These are phyloP conservation scores for Chrysoporthe austroafricana DNA, from an alignment of 2,329 filamentous ascomycete genomes.

Conservation along the genomic window DNA sequence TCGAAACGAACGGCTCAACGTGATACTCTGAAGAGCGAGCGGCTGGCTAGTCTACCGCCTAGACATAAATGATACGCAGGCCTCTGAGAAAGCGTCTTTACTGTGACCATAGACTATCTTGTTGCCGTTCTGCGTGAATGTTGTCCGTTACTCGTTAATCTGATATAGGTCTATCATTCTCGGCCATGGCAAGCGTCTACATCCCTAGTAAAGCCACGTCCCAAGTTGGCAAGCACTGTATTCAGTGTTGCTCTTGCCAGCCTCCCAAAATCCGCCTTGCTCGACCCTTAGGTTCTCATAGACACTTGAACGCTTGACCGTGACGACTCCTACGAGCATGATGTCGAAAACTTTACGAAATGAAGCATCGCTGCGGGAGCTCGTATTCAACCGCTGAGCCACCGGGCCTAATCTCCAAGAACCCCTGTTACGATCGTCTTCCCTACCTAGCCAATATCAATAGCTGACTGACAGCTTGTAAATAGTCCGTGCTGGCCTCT, in stretches of 20 bases:
- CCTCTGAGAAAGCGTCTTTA: background rate
- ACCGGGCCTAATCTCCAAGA: too few relatives aligned
- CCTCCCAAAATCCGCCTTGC: background rate
- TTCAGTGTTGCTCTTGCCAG: background rate
- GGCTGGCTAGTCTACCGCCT: background rate
- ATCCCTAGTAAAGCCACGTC: background rate
- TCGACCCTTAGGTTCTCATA: background rate
- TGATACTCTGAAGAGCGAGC: background rate
- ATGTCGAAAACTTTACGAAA: background rate
- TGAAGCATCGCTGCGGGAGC: background rate
- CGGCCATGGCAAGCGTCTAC: background rate
- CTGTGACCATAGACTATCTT: background rate
- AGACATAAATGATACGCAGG: background rate
- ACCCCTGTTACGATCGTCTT: too few relatives aligned
- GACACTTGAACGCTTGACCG: background rate
- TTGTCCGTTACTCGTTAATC: background rate
- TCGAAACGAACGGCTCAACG: background rate
- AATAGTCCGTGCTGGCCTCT: too few relatives aligned
- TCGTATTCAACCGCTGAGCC: too few relatives aligned
- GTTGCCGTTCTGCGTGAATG: background rate
- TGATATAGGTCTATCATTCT: background rate
- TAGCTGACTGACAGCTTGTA: too few relatives aligned
- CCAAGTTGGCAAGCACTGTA: background rate
- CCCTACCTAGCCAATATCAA: too few relatives aligned
- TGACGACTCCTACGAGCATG: background rate